Base-by-base conservation (phyloP, 2,329 filamentous ascomycete genomes). In the Trichoderma semiorbis region DNA sequence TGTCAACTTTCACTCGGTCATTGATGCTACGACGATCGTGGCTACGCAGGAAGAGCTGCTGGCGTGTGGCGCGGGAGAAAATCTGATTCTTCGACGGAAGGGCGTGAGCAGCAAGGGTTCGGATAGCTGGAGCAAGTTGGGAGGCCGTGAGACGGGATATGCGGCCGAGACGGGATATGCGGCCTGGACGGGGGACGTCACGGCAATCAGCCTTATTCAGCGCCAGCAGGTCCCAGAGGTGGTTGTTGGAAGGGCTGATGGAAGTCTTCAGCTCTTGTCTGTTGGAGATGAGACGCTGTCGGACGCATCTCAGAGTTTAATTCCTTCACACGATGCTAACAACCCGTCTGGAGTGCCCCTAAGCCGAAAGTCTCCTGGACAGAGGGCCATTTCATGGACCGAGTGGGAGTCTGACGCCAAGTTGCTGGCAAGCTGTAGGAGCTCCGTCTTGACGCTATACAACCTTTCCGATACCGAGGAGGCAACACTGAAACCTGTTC, bases 41-140 rank as follows among this genome's bases (percentile, higher is more conserved):
- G 77, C 77, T 14, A 77, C 78, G n/a, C 78, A 78, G 6, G 77
- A 83, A 30, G 87, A 89, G 76, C 73, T 86, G 14, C 78, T 88
- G 0, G 83, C 84, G 2, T 87, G 84, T 79, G 86, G 86, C 0
- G 84, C 83, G 0, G 87, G 87, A 0, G 85, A 88, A 77, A 82
- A 88, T 30, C 76, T 89, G 32, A 78, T 87, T 6, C 82, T 84
- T 3, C 79, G 85, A 26, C 78, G 81, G 30, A 82, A 83, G 24
- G 76, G 79, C 16, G 78, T 75, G 12, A 74, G 75, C 7, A 77
- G 73, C 4, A 74, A 47, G 70, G 64, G 57, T 30, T 63, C 26
- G 24, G 77, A 77, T 71, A 58, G 72, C 1, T 87, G 85, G 85
- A 75, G 79, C 7, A 77, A 77, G 11, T 72, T 83, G 1, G 75